phyloP scores from a whole-genome alignment of 768 basidiomycete species.

The Tylopilus subfusipes region DNA sequence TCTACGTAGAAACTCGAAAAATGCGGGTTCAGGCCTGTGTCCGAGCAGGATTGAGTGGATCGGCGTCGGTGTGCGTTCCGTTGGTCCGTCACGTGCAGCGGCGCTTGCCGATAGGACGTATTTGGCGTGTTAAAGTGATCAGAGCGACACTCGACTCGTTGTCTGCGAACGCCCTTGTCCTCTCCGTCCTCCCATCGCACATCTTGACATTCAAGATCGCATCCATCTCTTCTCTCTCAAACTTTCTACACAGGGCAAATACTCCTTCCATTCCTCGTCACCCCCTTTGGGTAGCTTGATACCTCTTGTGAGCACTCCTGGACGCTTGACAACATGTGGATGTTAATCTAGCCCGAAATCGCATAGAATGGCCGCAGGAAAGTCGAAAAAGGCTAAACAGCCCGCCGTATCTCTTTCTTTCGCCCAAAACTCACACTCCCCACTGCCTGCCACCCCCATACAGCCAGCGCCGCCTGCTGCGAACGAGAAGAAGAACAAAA shows the following conservation, averaged over 20 bases:
- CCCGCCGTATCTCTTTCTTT: constrained; percentile 5
- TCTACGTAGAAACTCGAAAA: too few relatives aligned
- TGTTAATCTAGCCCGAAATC: constrained; percentile 18
- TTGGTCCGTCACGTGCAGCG: constrained; percentile 31
- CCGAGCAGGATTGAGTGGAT: neutral
- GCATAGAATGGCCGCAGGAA: constrained; percentile 29
- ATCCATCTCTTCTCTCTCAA: neutral
- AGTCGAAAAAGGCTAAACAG: constrained; percentile 27
- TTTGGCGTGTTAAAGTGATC: constrained; percentile 34
- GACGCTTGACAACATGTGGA: neutral
- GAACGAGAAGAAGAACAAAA: constrained; percentile 42
- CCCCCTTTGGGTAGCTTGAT: constrained; percentile 1
- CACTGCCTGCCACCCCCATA: constrained; percentile 5
- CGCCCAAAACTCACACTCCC: constrained; percentile 3
- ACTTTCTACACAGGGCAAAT: neutral
- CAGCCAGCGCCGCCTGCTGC: constrained; percentile 7
- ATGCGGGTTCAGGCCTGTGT: too few relatives aligned
- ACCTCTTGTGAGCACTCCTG: constrained; percentile 16
- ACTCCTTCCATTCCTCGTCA: neutral
- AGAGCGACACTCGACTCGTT: constrained; percentile 17
- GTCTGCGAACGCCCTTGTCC: constrained; percentile 15
- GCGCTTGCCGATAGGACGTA: constrained; percentile 29
- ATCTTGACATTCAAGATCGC: constrained; percentile 16
- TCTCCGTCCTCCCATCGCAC: constrained; percentile 19
- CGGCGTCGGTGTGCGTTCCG: constrained; percentile 13